Evolutionary conservation across 2,329 filamentous ascomycete genomes (phyloP), one percentile per base, ranked within the genome.

Genomic region (Fusarium albosuccineum): DNA sequence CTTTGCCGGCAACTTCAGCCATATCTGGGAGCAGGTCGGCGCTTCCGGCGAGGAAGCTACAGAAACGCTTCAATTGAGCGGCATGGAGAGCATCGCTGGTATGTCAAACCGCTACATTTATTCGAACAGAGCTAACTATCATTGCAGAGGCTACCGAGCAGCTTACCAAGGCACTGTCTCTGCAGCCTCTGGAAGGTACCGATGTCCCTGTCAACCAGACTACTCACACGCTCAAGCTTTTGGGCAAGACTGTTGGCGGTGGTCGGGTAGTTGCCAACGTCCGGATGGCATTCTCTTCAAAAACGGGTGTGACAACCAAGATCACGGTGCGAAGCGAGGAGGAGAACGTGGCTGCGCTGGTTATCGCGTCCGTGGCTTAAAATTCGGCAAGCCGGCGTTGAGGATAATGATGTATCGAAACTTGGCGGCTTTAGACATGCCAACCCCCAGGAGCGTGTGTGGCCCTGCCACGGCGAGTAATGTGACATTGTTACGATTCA

Each of bases 281-380:
- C 68, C 89, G 94, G 80, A 97, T 99, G 94, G 96, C 94, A 1
- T 97, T 89, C 81, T 97, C 93, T 64, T 89, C 92, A 74, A 97
- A 97, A 86, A 91, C 91, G 50, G 96, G 96, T 53, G 94, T 98
- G 27, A 97, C 96, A 60, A 97, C 95, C 75, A 98, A 98, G 87
- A 93, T 99, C 73, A 92, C 91, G 53, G 92, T 95, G 64, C 88
- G 96, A 76, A 92, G 92, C 78, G 96, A 99, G 79, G 96, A 99
- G 81, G 93, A 96, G 77, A 93, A 93, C 57, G 89, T 99, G 75
- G 94, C 96, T 64, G 86, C 89, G 62, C 84, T 97, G 79, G 89
- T 98, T 63, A 87, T 97, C 77, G 92, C 89, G 70, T 94, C 93
- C 73, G 90, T 97, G 77, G 90, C 92, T 78, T 97, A 88, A 86